phyloP scores from a whole-genome alignment of 208 protist genomes.

The Endotrypanum monterogeii region DNA sequence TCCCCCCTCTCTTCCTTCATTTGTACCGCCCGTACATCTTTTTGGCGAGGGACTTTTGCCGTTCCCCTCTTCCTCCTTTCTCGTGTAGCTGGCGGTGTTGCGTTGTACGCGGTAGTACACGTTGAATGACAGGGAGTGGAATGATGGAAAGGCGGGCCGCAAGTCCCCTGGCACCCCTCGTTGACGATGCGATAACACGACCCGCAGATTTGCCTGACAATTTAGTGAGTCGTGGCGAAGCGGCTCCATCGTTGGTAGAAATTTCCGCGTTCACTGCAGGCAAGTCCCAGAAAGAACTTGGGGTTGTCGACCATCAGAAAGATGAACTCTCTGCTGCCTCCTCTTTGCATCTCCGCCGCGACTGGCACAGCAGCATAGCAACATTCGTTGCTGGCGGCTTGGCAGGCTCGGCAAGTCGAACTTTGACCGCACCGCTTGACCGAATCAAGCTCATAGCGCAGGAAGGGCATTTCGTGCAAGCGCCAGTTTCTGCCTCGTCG shows the following conservation, averaged over 20 bases:
- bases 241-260: too few species aligned
- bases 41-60: neutral
- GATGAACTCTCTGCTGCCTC: conserved; percentile 18
- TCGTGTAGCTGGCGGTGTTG: neutral
- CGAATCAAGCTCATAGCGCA: conserved; percentile 93
- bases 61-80: neutral
- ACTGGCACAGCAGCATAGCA: conserved; percentile 76
- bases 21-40: neutral
- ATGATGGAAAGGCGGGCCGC: neutral
- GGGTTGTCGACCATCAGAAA: neutral
- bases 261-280: too few species aligned
- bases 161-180: neutral
- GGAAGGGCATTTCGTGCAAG: conserved; percentile 76
- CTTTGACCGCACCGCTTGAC: conserved; percentile 90
- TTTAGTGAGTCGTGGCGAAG: neutral
- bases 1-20: neutral
- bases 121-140: neutral
- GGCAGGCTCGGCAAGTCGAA: conserved; percentile 84
- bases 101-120: neutral
- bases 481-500: neutral
- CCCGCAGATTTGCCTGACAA: neutral
- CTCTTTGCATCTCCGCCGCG: conserved; percentile 57
- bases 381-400: conserved; percentile 86
- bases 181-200: neutral
- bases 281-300: neutral